These are phyloP conservation scores for Coleophoma cylindrospora DNA, from an alignment of 2,329 filamentous ascomycete species.

Conservation along the genomic window DNA sequence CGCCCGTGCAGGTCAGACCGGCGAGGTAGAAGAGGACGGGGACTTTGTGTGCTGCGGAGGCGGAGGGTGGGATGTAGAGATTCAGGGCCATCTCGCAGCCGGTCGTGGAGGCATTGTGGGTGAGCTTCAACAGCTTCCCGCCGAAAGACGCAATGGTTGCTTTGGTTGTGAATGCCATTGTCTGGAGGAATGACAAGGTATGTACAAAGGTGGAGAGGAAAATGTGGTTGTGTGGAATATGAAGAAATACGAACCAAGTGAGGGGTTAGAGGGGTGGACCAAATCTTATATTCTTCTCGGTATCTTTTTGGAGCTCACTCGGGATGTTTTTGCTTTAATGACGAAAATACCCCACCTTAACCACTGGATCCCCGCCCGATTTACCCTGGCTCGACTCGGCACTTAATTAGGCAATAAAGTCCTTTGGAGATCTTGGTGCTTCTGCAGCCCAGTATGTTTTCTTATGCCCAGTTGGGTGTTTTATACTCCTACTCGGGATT, in stretches of 20 bases:
- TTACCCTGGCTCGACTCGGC: background rate
- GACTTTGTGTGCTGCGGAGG: conserved; percentile 53
- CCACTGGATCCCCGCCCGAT: background rate
- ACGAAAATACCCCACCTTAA: background rate
- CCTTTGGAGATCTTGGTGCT: background rate
- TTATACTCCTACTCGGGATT: background rate
- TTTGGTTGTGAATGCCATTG: conserved; percentile 84
- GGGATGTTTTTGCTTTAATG: background rate
- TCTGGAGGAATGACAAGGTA: conserved; percentile 12
- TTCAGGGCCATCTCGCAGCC: conserved; percentile 89
- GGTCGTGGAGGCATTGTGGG: conserved; percentile 74
- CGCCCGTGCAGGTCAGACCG: conserved; percentile 89
- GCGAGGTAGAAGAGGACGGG: conserved; percentile 92
- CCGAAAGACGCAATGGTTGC: conserved; percentile 88
- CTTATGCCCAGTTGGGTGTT: background rate
- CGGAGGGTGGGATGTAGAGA: conserved; percentile 79
- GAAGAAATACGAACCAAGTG: background rate
- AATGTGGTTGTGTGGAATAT: background rate
- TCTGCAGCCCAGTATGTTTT: too few species aligned
- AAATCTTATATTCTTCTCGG: background rate
- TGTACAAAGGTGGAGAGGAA: background rate
- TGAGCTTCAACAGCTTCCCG: conserved; percentile 90
- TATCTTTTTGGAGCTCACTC: background rate
- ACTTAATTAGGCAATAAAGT: background rate
- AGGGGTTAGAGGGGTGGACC: background rate